Evolutionary conservation across 2,329 filamentous ascomycete species (phyloP), one percentile per base, ranked within the genome.

Genomic region (Penicillium olsonii): DNA sequence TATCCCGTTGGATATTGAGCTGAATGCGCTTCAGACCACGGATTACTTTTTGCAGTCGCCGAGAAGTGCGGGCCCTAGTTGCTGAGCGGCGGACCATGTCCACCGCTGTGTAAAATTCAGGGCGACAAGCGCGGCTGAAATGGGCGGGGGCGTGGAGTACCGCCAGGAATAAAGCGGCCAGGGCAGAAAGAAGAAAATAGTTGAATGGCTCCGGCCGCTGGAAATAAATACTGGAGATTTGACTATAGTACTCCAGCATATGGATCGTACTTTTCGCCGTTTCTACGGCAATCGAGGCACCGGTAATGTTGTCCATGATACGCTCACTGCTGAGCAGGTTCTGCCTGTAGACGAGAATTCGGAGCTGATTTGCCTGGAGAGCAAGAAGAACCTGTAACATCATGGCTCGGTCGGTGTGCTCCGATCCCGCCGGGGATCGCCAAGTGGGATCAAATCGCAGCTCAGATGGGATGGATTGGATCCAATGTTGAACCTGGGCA

Each of bases 1-100:
- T 42, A 10, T 53, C 54, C 26, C 53, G 49, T 1, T 52, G 54
- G 2, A 84, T 72, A 48, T 80, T 78, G 2, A 81, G 74, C 0
- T 77, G 80, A 20, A 84, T 76, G 42, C 81, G 75, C 54, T 84
- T 84, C 33, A 85, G 71, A 22, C 78, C 76, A 24, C 76, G 75
- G 37, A 84, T 79, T 0, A 81, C 83, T 53, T 78, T 81, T 76
- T 82, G 84, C 2, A 85, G 63, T 4, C 81, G 70, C 49, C 82
- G 77, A 17, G 78, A 80, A 12, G 82, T 78, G 50, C 77, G 78
- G 0, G 78, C 82, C 41, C 78, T 75, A 17, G 78, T 77, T 24
- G 78, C 80, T 29, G 84, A 78, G 11, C 77, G 77, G 14, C 82
- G 76, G 12, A 85, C 78, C 27, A 85, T 75, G 27, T 83, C 81